phyloP scores from a whole-genome alignment of 306 rosid species.

The Fagus crenata region DNA sequence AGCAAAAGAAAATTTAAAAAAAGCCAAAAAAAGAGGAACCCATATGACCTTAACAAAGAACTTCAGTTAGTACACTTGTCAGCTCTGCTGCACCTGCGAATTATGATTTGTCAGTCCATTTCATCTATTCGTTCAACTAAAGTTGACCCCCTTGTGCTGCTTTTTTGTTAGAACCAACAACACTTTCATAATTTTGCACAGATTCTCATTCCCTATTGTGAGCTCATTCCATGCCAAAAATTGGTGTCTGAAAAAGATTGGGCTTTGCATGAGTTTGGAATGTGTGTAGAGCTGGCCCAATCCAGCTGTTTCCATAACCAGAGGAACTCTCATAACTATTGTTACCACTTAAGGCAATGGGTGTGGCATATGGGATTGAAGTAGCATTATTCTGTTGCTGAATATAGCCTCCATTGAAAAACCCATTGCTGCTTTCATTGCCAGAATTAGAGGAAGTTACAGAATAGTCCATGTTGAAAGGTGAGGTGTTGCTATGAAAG shows the following conservation, averaged over 20 bases:
- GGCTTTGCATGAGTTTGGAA: slow-evolving; percentile 73
- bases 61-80: slow-evolving; percentile 60
- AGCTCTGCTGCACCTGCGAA: slow-evolving; percentile 42
- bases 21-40: slow-evolving; percentile 19
- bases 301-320: slow-evolving; percentile 64
- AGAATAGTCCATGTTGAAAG: slow-evolving; percentile 59
- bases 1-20: slow-evolving; percentile 30
- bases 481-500: slow-evolving; percentile 22
- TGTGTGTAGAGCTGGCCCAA: slow-evolving; percentile 55
- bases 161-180: slow-evolving; percentile 15
- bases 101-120: slow-evolving; percentile 49
- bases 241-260: slow-evolving; percentile 82
- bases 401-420: slow-evolving; percentile 37
- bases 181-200: slow-evolving; percentile 46
- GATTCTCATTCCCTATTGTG: slow-evolving; percentile 37
- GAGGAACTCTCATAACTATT: slow-evolving; percentile 43
- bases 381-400: slow-evolving; percentile 34
- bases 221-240: slow-evolving; percentile 80
- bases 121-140: slow-evolving; percentile 26
- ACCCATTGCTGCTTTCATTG: slow-evolving; percentile 29
- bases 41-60: slow-evolving; percentile 33
- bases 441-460: slow-evolving; percentile 25
- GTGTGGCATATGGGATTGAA: slow-evolving; percentile 48
- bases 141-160: not conserved
- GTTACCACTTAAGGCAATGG: slow-evolving; percentile 45